phyloP scores from a whole-genome alignment of 768 basidiomycete species.

The Agaricus subrufescens region DNA sequence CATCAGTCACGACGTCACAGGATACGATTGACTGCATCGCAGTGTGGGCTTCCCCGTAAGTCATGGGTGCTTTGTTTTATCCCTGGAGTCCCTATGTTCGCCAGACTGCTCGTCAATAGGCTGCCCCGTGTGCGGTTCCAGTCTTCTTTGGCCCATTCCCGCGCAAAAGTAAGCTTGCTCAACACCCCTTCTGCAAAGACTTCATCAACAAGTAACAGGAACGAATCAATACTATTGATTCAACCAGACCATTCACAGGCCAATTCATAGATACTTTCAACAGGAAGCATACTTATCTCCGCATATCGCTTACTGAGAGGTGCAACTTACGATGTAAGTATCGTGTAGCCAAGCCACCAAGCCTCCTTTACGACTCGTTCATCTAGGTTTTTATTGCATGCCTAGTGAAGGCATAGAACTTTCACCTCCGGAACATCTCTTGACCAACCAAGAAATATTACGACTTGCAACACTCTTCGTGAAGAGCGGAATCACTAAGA shows the following conservation, averaged over 20 bases:
- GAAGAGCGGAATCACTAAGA: constrained; percentile 78
- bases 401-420: constrained; percentile 75
- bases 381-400: constrained; percentile 87
- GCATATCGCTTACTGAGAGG: constrained; percentile 80
- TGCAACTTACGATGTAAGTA: constrained; percentile 81
- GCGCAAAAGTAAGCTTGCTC: constrained; percentile 12
- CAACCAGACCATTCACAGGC: constrained; percentile 40
- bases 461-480: constrained; percentile 77
- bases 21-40: too few relatives aligned
- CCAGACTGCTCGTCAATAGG: neutral
- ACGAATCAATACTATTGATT: constrained; percentile 53
- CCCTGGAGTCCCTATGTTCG: neutral
- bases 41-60: too few relatives aligned
- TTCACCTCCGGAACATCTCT: constrained; percentile 61
- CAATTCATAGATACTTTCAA: constrained; percentile 62
- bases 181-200: too few relatives aligned
- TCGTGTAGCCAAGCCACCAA: neutral
- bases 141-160: neutral
- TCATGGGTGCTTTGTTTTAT: too few relatives aligned
- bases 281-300: constrained; percentile 79
- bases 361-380: neutral
- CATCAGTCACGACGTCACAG: constrained; percentile 19
- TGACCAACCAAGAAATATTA: constrained; percentile 73
- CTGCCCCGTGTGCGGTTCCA: neutral
- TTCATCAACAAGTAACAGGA: constrained; percentile 29